phyloP scores from a whole-genome alignment of 805 yeast species.

The Candida germanica region DNA sequence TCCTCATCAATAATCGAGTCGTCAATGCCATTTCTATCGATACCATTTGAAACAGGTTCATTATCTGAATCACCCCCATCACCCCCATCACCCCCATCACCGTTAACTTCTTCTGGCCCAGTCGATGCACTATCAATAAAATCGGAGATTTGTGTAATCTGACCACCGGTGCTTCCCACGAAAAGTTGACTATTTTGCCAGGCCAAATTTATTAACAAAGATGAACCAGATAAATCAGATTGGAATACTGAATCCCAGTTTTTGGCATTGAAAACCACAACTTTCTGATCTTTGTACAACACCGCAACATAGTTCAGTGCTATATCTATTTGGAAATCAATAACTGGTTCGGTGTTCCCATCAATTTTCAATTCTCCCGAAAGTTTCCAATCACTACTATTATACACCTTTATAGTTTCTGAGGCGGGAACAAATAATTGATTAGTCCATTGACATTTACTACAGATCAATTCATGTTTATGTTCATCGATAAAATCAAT shows the following conservation, averaged over 20 bases:
- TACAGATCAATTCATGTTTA: slow-evolving; percentile 43
- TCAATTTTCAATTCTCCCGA: slow-evolving; percentile 13
- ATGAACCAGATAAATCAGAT: slow-evolving; percentile 4
- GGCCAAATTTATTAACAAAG: slow-evolving; percentile 29
- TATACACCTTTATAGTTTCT: slow-evolving; percentile 45
- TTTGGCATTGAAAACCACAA: slow-evolving; percentile 49
- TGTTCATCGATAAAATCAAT: slow-evolving; percentile 43
- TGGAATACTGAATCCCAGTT: slow-evolving; percentile 10
- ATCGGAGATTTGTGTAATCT: slow-evolving; percentile 24
- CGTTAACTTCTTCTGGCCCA: slow-evolving; percentile 14
- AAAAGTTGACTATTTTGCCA: slow-evolving; percentile 29
- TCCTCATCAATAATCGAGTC: slow-evolving; percentile 52
- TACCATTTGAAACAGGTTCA: slow-evolving; percentile 8
- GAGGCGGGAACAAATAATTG: slow-evolving; percentile 58
- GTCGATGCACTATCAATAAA: slow-evolving; percentile 4
- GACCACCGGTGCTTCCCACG: slow-evolving; percentile 46
- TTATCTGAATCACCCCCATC: slow-evolving; percentile 11
- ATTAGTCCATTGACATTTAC: slow-evolving; percentile 68
- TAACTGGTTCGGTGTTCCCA: slow-evolving; percentile 23
- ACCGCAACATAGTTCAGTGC: slow-evolving; percentile 60
- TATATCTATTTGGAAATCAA: slow-evolving; percentile 60
- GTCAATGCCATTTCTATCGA: slow-evolving; percentile 13
- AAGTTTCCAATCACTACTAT: slow-evolving; percentile 32
- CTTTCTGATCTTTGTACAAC: slow-evolving; percentile 35
- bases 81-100: slow-evolving; percentile 9